Percentiles rank a stretch among this genome's conserved stretches.
These are phyloP conservation scores for Suillus sp. DNA, from an alignment of 768 basidiomycete genomes.

Conservation along the genomic window DNA sequence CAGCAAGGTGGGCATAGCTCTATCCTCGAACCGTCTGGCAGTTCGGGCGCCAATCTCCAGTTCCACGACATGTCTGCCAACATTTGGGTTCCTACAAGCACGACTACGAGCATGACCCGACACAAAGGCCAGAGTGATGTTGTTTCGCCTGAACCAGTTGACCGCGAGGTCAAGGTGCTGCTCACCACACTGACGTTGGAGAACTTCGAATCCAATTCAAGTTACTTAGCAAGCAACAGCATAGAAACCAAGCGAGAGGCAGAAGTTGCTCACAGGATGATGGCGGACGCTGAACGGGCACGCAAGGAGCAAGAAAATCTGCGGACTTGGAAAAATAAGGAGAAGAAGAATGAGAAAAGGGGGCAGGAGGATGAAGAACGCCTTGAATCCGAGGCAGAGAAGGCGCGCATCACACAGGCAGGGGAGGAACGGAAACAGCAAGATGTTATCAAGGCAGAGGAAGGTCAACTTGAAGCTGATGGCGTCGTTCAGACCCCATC, in stretches of 20 bases:
- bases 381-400: conserved; percentile 37
- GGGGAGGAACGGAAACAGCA: conserved; percentile 34
- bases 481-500: conserved; percentile 33
- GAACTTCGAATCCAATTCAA: conserved; percentile 92
- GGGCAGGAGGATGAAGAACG: conserved; percentile 20
- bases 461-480: conserved; percentile 31
- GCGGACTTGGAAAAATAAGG: conserved; percentile 32
- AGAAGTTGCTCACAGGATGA: conserved; percentile 38
- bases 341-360: conserved; percentile 29
- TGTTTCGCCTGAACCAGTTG: conserved; percentile 82
- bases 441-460: conserved; percentile 35
- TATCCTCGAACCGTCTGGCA: conserved; percentile 31
- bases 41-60: conserved; percentile 44
- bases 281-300: conserved; percentile 34
- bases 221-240: conserved; percentile 91
- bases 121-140: background rate
- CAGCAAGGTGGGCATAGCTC: conserved; percentile 36
- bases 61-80: conserved; percentile 55
- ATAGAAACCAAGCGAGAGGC: conserved; percentile 19
- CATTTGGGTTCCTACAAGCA: conserved; percentile 64
- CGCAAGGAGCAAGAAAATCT: conserved; percentile 47
- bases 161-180: conserved; percentile 86
- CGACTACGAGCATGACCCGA: conserved; percentile 18
- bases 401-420: conserved; percentile 36
- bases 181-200: conserved; percentile 97